A percentile compares a stretch with the other conserved stretches of the same genome.
Evolutionary conservation across 78 protist genomes (phyloP).

Genomic region (Monosiga brevicollis): DNA sequence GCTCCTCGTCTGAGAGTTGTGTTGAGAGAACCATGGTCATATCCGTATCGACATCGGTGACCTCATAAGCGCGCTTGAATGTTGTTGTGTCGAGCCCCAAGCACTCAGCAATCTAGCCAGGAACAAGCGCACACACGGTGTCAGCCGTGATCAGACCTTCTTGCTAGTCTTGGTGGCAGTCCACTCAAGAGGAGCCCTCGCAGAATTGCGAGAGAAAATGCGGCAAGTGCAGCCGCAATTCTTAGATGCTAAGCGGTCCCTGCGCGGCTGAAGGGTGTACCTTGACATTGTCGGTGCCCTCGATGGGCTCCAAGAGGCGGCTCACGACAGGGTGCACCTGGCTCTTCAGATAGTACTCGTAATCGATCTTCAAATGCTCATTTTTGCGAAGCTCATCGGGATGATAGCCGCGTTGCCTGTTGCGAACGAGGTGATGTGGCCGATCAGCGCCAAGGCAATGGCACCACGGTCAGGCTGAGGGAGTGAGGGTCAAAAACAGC

Average conservation of each 20-base stretch:
- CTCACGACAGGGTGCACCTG: conserved; percentile 79
- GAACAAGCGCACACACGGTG: too few relatives aligned
- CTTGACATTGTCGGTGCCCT: conserved; percentile 43
- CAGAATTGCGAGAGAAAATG: too few relatives aligned
- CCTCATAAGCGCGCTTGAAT: neutral
- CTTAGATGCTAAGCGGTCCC: too few relatives aligned
- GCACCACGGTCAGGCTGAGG: neutral
- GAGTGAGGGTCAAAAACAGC: neutral
- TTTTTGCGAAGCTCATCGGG: conserved; percentile 27
- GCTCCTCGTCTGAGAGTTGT: neutral
- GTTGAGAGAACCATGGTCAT: neutral
- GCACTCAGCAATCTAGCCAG: conserved; percentile 49
- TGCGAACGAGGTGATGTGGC: too few relatives aligned
- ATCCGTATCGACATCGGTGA: neutral
- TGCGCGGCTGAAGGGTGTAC: too few relatives aligned
- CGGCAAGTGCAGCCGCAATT: too few relatives aligned
- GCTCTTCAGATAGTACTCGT: conserved; percentile 34
- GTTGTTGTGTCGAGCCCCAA: conserved; percentile 54
- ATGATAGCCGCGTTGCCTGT: conserved; percentile 29
- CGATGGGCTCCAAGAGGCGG: conserved; percentile 72
- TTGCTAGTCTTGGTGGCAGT: too few relatives aligned
- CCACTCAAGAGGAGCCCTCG: too few relatives aligned
- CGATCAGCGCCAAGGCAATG: neutral
- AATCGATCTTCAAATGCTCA: neutral
- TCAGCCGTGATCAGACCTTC: too few relatives aligned